Conservation (phyloP, 352 stramenopile genomes). For the Phytophthora tentaculata region DNA sequence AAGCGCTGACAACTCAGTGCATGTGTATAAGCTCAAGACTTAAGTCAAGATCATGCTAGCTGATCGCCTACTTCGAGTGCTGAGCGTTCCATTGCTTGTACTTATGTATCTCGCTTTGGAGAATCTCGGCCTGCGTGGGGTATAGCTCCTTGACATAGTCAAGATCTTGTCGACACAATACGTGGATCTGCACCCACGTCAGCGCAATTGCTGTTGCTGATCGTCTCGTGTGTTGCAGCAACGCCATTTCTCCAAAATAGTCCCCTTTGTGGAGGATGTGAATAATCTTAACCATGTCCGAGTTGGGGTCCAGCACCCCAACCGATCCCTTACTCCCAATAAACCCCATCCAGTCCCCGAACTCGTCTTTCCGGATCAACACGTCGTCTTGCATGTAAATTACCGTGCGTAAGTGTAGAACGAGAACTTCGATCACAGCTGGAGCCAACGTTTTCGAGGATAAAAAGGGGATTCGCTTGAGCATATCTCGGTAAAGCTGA, state of each 20-base stretch:
- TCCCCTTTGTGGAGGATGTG: slow-evolving; percentile 70
- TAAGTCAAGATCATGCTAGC: no score
- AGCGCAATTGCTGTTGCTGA: slow-evolving; percentile 70
- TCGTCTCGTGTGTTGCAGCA: slow-evolving; percentile 63
- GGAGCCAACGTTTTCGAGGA: slow-evolving; percentile 63
- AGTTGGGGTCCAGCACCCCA: slow-evolving; percentile 65
- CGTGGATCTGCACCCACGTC: slow-evolving; percentile 75
- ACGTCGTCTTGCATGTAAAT: slow-evolving; percentile 88
- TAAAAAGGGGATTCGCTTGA: slow-evolving; percentile 77
- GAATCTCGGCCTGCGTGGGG: slow-evolving; percentile 50
- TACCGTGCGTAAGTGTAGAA: slow-evolving; percentile 78
- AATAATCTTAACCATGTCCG: slow-evolving; percentile 55
- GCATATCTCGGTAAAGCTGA: slow-evolving; percentile 79
- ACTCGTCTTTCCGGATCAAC: slow-evolving; percentile 74
- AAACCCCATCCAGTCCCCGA: slow-evolving; percentile 85
- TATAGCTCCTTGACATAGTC: slow-evolving; percentile 71
- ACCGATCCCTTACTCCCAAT: slow-evolving; percentile 76
- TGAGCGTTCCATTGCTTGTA: slow-evolving; percentile 59
- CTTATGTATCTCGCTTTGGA: slow-evolving; percentile 74
- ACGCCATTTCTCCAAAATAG: slow-evolving; percentile 79
- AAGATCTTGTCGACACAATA: slow-evolving; percentile 59
- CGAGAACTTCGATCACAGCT: slow-evolving; percentile 76
- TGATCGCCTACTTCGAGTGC: not conserved
- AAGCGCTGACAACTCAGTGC: slow-evolving; percentile 63
- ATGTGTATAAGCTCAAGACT: slow-evolving; percentile 38